A percentile compares a stretch with the other conserved stretches of the same genome.
phyloP scores from a whole-genome alignment of 306 rosid genomes.

The Castanea sativa region DNA sequence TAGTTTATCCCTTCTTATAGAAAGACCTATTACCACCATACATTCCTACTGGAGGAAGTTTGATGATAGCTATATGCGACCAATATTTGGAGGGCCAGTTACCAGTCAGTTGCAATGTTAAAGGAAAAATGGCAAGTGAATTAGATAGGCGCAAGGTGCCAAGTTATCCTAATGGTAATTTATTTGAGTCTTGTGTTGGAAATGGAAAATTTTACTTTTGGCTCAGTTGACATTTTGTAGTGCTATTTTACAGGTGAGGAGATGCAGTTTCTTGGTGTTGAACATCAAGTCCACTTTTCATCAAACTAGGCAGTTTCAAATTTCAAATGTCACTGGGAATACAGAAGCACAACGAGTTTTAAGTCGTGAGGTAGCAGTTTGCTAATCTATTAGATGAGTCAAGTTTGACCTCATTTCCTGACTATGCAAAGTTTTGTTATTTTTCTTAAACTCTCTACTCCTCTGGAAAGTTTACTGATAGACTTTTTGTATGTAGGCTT shows the following conservation, averaged over 20 bases:
- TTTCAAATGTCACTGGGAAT: too few relatives aligned
- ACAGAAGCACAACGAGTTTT: too few relatives aligned
- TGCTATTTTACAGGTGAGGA: neutral
- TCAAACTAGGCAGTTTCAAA: too few relatives aligned
- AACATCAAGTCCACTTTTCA: too few relatives aligned
- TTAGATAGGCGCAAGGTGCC: neutral
- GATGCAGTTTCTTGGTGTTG: too few relatives aligned
- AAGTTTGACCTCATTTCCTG: neutral
- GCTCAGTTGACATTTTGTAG: neutral
- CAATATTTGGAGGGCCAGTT: conserved; percentile 78
- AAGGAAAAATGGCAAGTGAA: neutral
- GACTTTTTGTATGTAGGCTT: neutral
- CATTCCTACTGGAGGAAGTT: conserved; percentile 83
- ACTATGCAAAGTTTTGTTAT: neutral
- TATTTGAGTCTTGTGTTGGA: neutral
- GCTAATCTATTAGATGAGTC: neutral
- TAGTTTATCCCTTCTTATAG: conserved; percentile 69
- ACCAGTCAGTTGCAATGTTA: conserved; percentile 28
- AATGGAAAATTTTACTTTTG: neutral
- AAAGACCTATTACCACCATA: conserved; percentile 70
- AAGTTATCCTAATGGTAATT: conserved; percentile 4
- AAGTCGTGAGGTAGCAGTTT: neutral
- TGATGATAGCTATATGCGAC: conserved; percentile 90
- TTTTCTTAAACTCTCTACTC: neutral
- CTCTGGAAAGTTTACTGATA: neutral